Evolutionary conservation across 768 basidiomycete species (phyloP).

Genomic region (Termitomyces sp.): DNA sequence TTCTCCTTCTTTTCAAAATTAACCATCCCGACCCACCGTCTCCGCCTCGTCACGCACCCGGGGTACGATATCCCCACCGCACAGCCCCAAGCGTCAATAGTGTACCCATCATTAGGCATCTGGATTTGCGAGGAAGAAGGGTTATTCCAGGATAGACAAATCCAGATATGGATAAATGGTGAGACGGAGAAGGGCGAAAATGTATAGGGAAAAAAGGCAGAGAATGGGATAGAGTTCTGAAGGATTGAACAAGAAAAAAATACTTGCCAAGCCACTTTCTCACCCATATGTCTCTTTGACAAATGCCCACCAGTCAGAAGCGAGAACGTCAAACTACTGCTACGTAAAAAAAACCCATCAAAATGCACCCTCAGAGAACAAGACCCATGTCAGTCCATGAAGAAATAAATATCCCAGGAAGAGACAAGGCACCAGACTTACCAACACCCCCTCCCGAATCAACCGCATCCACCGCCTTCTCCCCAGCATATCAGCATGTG

Average conservation of each 20-base stretch:
- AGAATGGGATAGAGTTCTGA: no score
- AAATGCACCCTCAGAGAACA: not conserved
- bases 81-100: conserved; percentile 69
- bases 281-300: conserved; percentile 57
- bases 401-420: not conserved
- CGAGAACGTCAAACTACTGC: conserved; percentile 77
- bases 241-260: not conserved
- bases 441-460: conserved; percentile 40
- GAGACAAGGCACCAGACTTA: conserved; percentile 38
- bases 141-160: not conserved
- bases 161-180: not conserved
- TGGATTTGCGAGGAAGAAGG: not conserved
- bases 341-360: conserved; percentile 20
- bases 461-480: conserved; percentile 20
- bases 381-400: conserved; percentile 9
- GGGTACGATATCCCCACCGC: conserved; percentile 33
- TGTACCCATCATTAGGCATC: conserved; percentile 71
- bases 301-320: conserved; percentile 68
- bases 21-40: conserved; percentile 69
- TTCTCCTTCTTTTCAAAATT: conserved; percentile 33
- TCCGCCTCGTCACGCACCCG: conserved; percentile 52
- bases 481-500: conserved; percentile 51
- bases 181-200: not conserved
- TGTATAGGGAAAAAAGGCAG: not conserved
- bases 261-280: conserved; percentile 28